Base-by-base conservation (phyloP, 176 grass and related monocot species). In the Neostapfia colusana region DNA sequence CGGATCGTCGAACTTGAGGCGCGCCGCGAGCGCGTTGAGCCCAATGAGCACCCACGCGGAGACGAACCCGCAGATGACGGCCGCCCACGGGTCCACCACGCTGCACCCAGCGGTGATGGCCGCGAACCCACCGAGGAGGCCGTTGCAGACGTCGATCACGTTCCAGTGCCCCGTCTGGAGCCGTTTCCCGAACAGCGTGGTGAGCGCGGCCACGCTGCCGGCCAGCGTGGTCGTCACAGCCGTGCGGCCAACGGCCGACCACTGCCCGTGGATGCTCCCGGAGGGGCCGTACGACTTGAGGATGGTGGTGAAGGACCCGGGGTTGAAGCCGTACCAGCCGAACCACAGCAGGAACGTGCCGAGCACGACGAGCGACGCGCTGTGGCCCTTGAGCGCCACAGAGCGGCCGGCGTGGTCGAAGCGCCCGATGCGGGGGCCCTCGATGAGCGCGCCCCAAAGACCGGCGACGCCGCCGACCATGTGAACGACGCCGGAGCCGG, bases 121-220 rank as follows among this genome's bases (percentile, higher is more conserved):
- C 0, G 93, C 93, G 81, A 97, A 97, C 4, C 93, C 93, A 73
- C 93, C 93, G 8, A 97, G 93, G 10, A 97, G 90, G 1, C 93
- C 90, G 57, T 97, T 97, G 88, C 93, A 97, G 56, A 97, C 93
- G 77, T 97, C 93, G 34, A 79, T 13, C 75, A 91, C 90, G 74
- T 97, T 97, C 93, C 93, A 97, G 90, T 97, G 90, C 10, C 90
- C 90, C 31, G 93, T 97, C 71, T 93, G 93, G 20, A 97, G 88
- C 14, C 86, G 88, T 75, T 93, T 97, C 9, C 90, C 90, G 79
- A 97, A 97, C 31, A 97, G 90, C 2, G 93, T 97, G 45, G 93
- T 97, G 35, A 97, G 89, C 14, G 88, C 93, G 4, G 90, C 93
- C 25, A 93, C 82, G 89, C 90, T 93, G 61, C 93, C 93, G 0